Percentiles rank a stretch among this genome's conserved stretches.
phyloP scores from a whole-genome alignment of 257 asterid genomes.

The Solanum virginianum region DNA sequence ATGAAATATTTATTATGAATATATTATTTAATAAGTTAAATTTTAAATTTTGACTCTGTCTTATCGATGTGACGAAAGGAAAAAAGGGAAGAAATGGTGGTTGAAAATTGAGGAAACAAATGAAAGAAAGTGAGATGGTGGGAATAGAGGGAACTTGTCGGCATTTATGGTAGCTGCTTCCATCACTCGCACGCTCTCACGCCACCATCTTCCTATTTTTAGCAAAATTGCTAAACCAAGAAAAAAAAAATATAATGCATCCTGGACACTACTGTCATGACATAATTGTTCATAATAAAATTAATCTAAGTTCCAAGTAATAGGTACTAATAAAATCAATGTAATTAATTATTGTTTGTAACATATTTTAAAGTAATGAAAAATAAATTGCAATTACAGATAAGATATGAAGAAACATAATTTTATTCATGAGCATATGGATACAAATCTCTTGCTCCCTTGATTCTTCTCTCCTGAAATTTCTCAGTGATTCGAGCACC shows the following conservation, averaged over 20 bases:
- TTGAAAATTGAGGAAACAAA: constrained; percentile 10
- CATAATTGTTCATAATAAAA: background rate
- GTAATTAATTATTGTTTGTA: background rate
- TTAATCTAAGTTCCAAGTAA: background rate
- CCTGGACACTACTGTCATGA: background rate
- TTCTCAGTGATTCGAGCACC: no score
- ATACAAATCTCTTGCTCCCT: no score
- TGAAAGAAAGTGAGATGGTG: background rate
- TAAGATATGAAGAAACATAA: no score
- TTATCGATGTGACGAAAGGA: background rate
- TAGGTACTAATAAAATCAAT: background rate
- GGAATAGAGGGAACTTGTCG: constrained; percentile 21
- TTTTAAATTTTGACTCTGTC: background rate
- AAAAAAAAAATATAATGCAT: background rate
- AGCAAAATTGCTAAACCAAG: background rate
- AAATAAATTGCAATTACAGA: no score
- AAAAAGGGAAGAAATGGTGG: background rate
- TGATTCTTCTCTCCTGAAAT: no score
- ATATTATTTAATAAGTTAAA: background rate
- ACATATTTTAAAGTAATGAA: no score
- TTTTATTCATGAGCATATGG: no score
- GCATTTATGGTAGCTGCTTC: constrained; percentile 12
- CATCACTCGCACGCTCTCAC: constrained; percentile 6
- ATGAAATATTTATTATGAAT: background rate
- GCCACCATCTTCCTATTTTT: background rate